Base-by-base conservation (phyloP, 2,329 filamentous ascomycete genomes). In the Fragosphaeria purpurea region DNA sequence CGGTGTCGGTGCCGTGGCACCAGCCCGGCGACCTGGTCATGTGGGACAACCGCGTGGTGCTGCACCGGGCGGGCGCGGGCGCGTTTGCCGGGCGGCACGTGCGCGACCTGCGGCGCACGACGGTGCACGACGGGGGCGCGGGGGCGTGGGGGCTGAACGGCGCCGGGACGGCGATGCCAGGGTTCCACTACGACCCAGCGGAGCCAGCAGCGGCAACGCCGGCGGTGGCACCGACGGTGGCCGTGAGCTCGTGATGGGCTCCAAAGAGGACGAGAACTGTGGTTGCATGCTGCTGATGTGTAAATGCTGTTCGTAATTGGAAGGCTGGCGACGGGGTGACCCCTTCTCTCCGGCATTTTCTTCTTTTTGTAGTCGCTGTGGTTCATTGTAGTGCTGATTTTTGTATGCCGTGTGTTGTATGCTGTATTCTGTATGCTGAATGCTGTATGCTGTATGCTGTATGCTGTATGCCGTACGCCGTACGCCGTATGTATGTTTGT, bases 11-110 rank as follows among this genome's bases (percentile, higher is more conserved):
- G 4, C 60, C 65, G 41, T 82, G 76, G 77, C 55, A 70, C 33
- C 59, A 70, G 7, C 57, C 63, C 0, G 70, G 74, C 0, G 78
- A 81, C 58, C 44, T 81, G 50, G 60, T 81, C 12, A 67, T 77
- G 13, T 82, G 79, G 78, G 78, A 82, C 56, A 82, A 82, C 59
- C 73, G 74, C 0, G 71, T 68, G 46, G 72, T 75, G 12, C 69
- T 81, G 67, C 77, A 82, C 61, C 62, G 76, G 6, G 74, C 75
- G 0, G 70, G 67, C 1, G 64, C 66, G 1, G 76, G 76, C 0
- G 59, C 60, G 0, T 79, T 75, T 53, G 68, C 69, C 53, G 71
- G 72, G 0, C 71, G 67, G 57, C 73, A 68, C 57, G 64, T 60
- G 52, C 64, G 76, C 40, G 77, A 82, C 60, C 68, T 82, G 70